Evolutionary conservation across 441 rosid species (phyloP).

Genomic region (Cnidoscolus chayamansa): DNA sequence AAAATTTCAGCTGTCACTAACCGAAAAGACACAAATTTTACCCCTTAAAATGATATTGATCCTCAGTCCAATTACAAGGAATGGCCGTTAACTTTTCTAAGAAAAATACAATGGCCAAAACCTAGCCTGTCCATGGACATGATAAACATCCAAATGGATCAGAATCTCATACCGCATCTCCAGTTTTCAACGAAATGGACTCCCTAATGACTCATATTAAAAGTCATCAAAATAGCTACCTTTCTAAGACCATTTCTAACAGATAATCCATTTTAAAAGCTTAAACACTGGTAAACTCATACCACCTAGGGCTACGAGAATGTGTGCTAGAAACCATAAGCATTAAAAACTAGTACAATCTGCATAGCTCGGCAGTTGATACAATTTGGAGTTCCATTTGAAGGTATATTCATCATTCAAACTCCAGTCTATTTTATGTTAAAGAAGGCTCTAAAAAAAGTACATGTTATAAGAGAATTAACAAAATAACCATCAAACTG

Average conservation of each 20-base stretch:
- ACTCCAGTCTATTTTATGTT: background rate
- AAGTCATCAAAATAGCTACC: too few relatives aligned
- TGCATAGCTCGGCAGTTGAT: slow-evolving; percentile 27
- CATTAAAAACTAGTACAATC: background rate
- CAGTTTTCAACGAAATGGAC: too few relatives aligned
- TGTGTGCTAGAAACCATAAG: slow-evolving; percentile 9
- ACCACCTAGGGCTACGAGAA: slow-evolving; percentile 10
- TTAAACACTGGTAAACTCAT: background rate
- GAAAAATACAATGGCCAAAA: background rate
- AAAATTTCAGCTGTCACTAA: background rate
- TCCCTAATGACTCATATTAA: too few relatives aligned
- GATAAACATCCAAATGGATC: too few relatives aligned
- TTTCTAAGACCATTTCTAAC: background rate
- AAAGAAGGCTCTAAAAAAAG: slow-evolving; percentile 5
- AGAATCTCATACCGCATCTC: too few relatives aligned
- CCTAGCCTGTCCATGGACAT: background rate
- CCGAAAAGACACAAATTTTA: background rate
- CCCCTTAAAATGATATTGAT: background rate
- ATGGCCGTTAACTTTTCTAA: background rate
- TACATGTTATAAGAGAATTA: background rate
- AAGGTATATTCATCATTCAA: background rate
- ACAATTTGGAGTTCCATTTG: slow-evolving; percentile 9
- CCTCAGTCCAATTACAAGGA: background rate
- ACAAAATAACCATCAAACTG: background rate
- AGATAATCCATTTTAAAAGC: background rate